These are phyloP conservation scores for Ballota nigra DNA, from an alignment of 257 asterid genomes.

Conservation along the genomic window DNA sequence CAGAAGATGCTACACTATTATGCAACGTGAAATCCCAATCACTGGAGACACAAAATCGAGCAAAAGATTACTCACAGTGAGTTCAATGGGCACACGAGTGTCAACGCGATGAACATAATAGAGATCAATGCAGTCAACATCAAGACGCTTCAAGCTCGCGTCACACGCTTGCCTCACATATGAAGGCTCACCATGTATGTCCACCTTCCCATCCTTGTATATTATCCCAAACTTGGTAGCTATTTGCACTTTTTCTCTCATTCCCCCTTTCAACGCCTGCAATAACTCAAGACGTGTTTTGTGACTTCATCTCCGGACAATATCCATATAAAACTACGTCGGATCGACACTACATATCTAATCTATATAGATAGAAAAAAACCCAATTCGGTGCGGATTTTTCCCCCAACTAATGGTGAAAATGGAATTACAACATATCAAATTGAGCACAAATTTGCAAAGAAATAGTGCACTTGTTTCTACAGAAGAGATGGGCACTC, in stretches of 20 bases:
- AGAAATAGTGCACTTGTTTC: neutral
- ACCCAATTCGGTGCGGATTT: neutral
- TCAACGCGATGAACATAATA: constrained; percentile 45
- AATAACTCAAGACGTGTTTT: neutral
- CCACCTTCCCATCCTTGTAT: constrained; percentile 18
- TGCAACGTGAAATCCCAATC: neutral
- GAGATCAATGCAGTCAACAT: constrained; percentile 43
- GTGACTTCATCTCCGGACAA: neutral
- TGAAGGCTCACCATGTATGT: constrained; percentile 37
- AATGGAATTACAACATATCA: too few relatives aligned
- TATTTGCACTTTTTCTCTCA: constrained; percentile 40
- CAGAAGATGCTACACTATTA: neutral
- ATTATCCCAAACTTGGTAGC: constrained; percentile 42
- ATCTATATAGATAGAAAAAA: neutral
- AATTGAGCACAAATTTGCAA: too few relatives aligned
- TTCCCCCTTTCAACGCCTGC: constrained; percentile 47
- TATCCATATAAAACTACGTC: neutral
- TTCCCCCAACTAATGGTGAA: neutral
- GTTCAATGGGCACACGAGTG: constrained; percentile 45
- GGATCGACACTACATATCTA: neutral
- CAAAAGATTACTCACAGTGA: constrained; percentile 28
- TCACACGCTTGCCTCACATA: constrained; percentile 44
- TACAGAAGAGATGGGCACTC: neutral
- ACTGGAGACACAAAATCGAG: neutral
- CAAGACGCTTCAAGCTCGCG: constrained; percentile 52